Conservation (phyloP, 805 yeast genomes). For the Metschnikowia henanensis region DNA sequence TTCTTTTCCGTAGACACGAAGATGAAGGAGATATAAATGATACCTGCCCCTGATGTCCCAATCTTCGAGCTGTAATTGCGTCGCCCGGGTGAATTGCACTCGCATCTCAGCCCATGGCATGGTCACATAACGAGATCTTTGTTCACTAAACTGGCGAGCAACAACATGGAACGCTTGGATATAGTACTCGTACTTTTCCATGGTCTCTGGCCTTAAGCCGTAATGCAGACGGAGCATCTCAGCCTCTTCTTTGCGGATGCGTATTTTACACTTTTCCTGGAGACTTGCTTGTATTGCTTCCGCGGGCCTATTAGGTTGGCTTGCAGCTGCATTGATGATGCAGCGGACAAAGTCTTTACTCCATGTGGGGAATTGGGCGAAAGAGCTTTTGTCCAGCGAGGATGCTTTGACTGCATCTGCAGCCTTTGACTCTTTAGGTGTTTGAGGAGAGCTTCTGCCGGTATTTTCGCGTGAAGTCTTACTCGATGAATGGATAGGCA, state of each 20-base stretch:
- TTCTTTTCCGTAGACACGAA: conserved; percentile 13
- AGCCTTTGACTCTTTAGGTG: neutral
- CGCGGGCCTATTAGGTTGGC: neutral
- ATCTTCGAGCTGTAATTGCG: conserved; percentile 11
- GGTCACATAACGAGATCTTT: conserved; percentile 10
- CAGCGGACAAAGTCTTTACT: conserved; percentile 15
- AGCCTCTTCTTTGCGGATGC: conserved; percentile 14
- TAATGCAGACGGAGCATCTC: conserved; percentile 18
- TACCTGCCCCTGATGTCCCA: conserved; percentile 20
- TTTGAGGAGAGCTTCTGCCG: neutral
- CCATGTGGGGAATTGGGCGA: conserved; percentile 14
- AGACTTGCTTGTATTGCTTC: conserved; percentile 13
- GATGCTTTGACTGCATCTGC: neutral
- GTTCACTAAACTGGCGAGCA: conserved; percentile 10
- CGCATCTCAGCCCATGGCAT: conserved; percentile 19
- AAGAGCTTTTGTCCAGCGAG: conserved; percentile 1
- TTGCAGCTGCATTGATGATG: conserved; percentile 13
- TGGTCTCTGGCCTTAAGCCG: conserved; percentile 11
- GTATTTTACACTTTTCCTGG: conserved; percentile 6
- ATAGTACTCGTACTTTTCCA: conserved; percentile 12
- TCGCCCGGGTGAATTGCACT: conserved; percentile 9
- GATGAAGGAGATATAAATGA: conserved; percentile 15
- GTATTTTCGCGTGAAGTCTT: neutral
- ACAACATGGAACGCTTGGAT: conserved; percentile 16
- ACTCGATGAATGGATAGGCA: neutral